A percentile compares a stretch with the other conserved stretches of the same genome.
Evolutionary conservation across 768 basidiomycete species (phyloP).

Genomic region (Megacollybia marginata): DNA sequence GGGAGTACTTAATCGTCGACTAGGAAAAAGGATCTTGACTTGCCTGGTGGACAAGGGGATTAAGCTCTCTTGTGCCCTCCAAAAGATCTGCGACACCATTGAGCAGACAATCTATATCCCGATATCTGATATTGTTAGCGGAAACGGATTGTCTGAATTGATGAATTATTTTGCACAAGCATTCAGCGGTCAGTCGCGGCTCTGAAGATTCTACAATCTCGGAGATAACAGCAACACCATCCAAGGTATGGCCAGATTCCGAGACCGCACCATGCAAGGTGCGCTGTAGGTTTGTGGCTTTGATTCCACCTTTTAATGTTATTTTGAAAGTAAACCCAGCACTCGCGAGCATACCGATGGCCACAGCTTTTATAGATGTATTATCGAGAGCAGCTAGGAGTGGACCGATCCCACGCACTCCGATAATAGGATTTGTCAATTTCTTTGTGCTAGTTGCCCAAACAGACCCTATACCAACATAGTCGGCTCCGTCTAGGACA

Average conservation of each 20-base stretch:
- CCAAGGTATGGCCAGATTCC: conserved; percentile 45
- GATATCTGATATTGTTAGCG: neutral
- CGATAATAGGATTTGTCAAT: conserved; percentile 54
- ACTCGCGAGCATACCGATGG: conserved; percentile 57
- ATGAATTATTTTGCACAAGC: conserved; percentile 33
- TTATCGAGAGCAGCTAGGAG: conserved; percentile 62
- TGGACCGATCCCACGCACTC: conserved; percentile 63
- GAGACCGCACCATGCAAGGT: conserved; percentile 69
- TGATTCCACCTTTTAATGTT: conserved; percentile 68
- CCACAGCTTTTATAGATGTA: conserved; percentile 63
- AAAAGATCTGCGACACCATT: conserved; percentile 43
- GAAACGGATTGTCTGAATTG: conserved; percentile 26
- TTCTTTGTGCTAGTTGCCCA: conserved; percentile 79
- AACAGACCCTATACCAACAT: conserved; percentile 82
- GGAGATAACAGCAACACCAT: conserved; percentile 86
- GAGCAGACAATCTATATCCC: conserved; percentile 20
- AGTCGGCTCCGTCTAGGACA: conserved; percentile 62
- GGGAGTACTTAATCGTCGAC: conserved; percentile 1
- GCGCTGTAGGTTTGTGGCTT: conserved; percentile 65
- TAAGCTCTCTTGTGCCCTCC: conserved; percentile 36
- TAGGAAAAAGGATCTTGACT: neutral
- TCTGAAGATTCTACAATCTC: conserved; percentile 67
- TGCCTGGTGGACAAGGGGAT: conserved; percentile 81
- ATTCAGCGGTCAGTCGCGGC: conserved; percentile 44
- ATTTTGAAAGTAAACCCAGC: neutral